Conservation (phyloP, 2,329 filamentous ascomycete species). For the Didymella arachidicola region DNA sequence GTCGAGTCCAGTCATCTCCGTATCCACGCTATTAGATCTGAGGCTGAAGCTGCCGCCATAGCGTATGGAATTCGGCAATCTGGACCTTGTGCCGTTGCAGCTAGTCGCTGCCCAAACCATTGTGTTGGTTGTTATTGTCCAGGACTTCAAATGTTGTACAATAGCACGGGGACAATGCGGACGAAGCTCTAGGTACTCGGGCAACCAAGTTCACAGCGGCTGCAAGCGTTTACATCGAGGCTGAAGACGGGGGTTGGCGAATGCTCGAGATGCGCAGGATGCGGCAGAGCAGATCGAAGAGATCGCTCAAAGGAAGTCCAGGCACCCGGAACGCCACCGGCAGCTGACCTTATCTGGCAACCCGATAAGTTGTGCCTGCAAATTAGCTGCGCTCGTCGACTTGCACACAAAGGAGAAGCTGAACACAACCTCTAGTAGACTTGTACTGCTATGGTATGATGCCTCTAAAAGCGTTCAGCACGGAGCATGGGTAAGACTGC, state of each 20-base stretch:
- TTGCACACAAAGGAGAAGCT: not conserved
- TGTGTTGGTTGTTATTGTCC: not conserved
- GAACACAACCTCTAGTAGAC: not conserved
- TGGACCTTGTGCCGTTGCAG: constrained; percentile 6
- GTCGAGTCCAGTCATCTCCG: constrained; percentile 12
- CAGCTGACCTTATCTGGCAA: constrained; percentile 5
- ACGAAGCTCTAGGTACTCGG: not conserved
- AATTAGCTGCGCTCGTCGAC: not conserved
- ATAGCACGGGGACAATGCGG: not conserved
- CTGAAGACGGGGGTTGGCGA: not conserved
- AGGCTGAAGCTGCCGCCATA: constrained; percentile 6
- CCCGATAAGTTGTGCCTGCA: not conserved
- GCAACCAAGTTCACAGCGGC: not conserved
- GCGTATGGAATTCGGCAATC: constrained; percentile 1
- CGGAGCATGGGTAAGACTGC: not conserved
- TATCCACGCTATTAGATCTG: constrained; percentile 12
- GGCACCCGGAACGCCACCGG: not conserved
- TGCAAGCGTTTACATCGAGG: not conserved
- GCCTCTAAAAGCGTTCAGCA: not conserved
- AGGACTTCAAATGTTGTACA: not conserved
- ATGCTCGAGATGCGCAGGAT: not conserved
- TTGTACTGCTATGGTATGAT: not conserved
- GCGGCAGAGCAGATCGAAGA: constrained; percentile 12
- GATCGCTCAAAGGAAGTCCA: not conserved
- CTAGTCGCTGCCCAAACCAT: not conserved